Evolutionary conservation across 768 basidiomycete genomes (phyloP).

Genomic region (Coprinopsis cinerea): DNA sequence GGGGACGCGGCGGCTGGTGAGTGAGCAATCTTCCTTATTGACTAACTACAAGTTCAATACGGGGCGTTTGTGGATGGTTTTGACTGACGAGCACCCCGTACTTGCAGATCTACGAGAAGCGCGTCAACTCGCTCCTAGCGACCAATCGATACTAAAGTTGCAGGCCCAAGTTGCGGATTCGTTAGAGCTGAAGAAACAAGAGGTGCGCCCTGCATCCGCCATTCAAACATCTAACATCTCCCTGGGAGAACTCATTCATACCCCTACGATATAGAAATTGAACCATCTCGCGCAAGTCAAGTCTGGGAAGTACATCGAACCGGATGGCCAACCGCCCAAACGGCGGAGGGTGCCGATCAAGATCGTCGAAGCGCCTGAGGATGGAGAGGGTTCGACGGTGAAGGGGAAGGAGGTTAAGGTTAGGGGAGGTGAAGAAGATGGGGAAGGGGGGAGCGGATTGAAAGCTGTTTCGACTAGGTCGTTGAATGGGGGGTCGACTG

Average conservation of each 20-base stretch:
- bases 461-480: background rate
- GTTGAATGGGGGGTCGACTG: background rate
- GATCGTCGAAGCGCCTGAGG: conserved; percentile 39
- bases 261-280: background rate
- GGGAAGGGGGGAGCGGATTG: background rate
- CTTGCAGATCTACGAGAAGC: background rate
- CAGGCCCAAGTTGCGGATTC: conserved; percentile 19
- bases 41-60: background rate
- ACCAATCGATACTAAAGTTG: background rate
- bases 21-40: conserved; percentile 14
- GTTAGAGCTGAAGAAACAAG: conserved; percentile 26
- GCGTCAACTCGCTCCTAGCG: background rate
- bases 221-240: background rate
- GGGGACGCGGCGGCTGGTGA: conserved; percentile 60
- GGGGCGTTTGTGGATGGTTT: no score
- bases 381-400: background rate
- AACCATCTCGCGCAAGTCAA: background rate
- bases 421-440: no score
- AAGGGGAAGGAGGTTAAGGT: background rate
- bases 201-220: conserved; percentile 20
- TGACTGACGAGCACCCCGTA: no score
- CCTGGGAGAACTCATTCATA: background rate
- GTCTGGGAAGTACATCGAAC: background rate
- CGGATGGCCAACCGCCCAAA: conserved; percentile 22
- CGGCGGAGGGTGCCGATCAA: conserved; percentile 61